Evolutionary conservation across 768 basidiomycete species (phyloP), one percentile per base, ranked within the genome.

Genomic region (Hypsizygus marmoreus): DNA sequence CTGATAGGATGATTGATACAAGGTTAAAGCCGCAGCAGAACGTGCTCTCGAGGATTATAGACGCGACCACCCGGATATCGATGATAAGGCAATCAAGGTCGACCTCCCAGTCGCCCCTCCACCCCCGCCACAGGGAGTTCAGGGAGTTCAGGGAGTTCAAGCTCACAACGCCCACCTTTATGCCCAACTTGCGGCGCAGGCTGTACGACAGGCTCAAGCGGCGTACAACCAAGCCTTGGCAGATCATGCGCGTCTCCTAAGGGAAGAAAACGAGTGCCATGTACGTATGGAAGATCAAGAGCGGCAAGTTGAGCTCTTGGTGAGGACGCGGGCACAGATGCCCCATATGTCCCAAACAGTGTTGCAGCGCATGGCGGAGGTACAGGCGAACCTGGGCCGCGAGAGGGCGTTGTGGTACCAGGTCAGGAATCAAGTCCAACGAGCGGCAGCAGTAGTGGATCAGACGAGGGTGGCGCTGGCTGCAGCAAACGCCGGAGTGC

Each of bases 1-100:
- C 36, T 47, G 16, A 44, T n/a, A 36, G 24, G 16, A 34, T 29
- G n/a, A 28, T 24, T 16, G 6, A 20, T 1, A 10, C 11, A 41
- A 90, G 88, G 87, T 91, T 28, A 77, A 78, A 40, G 77, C 70
- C 40, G 90, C 89, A 0, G 82, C 80, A 10, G 77, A 85, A 56
- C 73, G 67, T 40, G 87, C 88, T 0, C 60, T 82, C n/a, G 78
- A 74, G n/a, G 75, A 85, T 16, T 79, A 80, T 58, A 79, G 77
- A 53, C 64, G 63, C 20, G 65, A 73, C 3, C 73, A 88, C 34
- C 88, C 88, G 0, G 84, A 91, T 16, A 71, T 82, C 17, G 72
- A 80, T 30, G 78, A 80, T 13, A 67, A 75, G 13, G 74, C 72
- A 20, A 69, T 92, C 57, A 76, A 80, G 51, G 76, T 91, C 26